phyloP scores from a whole-genome alignment of 1,284 basidiomycete species.

The Agroathelia rolfsii region DNA sequence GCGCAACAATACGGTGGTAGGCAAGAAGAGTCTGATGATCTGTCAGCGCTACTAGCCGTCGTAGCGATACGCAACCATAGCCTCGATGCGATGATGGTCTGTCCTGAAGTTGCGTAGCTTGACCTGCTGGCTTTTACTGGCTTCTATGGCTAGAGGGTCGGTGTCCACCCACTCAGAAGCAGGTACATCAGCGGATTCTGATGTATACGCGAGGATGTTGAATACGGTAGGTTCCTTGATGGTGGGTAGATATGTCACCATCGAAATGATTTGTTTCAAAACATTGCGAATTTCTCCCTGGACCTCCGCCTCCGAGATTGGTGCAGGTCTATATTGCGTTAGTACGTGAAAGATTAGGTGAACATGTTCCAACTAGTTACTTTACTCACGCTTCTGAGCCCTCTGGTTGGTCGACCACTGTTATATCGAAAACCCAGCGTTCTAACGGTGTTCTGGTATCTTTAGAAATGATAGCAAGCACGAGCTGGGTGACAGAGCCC shows the following conservation, averaged over 20 bases:
- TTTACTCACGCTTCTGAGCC: slow-evolving; percentile 39
- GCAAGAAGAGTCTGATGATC: no score
- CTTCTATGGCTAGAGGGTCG: slow-evolving; percentile 90
- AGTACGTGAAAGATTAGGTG: slow-evolving; percentile 8
- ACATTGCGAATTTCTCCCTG: slow-evolving; percentile 97
- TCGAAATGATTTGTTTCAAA: slow-evolving; percentile 96
- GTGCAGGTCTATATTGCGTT: slow-evolving; percentile 39
- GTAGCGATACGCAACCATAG: slow-evolving; percentile 80
- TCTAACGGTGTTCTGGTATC: slow-evolving; percentile 89
- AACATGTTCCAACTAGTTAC: slow-evolving; percentile 4
- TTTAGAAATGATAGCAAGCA: slow-evolving; percentile 92
- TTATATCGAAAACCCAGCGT: slow-evolving; percentile 97
- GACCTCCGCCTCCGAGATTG: slow-evolving; percentile 84
- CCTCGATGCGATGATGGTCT: slow-evolving; percentile 84
- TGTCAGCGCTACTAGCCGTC: slow-evolving; percentile 35
- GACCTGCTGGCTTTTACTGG: slow-evolving; percentile 94
- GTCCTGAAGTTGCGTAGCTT: slow-evolving; percentile 86
- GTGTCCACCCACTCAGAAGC: slow-evolving; percentile 91
- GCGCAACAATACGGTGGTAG: no score
- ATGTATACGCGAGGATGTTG: slow-evolving; percentile 93
- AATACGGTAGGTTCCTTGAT: slow-evolving; percentile 93
- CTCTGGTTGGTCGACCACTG: slow-evolving; percentile 55
- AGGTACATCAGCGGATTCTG: slow-evolving; percentile 78
- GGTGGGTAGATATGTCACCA: slow-evolving; percentile 91
- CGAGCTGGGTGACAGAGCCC: slow-evolving; percentile 84